Conservation (phyloP, 805 yeast genomes). For the Yarrowia sp. region DNA sequence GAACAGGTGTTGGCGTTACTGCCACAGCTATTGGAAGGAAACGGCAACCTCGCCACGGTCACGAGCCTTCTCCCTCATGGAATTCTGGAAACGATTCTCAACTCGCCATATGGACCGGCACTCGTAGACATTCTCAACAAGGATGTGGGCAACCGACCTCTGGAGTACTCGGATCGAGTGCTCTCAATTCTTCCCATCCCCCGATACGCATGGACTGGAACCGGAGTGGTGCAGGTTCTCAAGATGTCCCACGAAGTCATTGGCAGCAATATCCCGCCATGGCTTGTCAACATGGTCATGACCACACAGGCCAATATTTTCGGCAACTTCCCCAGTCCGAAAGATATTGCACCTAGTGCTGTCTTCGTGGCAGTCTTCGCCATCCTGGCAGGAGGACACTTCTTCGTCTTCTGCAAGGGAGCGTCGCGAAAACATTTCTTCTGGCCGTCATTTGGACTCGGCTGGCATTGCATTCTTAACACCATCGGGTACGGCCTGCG, state of each 20-base stretch:
- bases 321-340: conserved; percentile 56
- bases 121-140: conserved; percentile 3
- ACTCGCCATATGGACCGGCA: conserved; percentile 18
- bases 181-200: conserved; percentile 22
- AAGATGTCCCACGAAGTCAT: neutral
- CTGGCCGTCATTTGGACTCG: conserved; percentile 51
- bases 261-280: conserved; percentile 7
- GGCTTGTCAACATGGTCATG: conserved; percentile 9
- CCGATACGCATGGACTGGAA: conserved; percentile 5
- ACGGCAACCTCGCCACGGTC: conserved; percentile 4
- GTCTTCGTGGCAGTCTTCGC: conserved; percentile 53
- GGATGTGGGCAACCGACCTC: conserved; percentile 8
- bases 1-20: conserved; percentile 15
- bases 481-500: conserved; percentile 59
- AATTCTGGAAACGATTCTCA: conserved; percentile 2
- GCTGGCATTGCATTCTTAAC: conserved; percentile 51
- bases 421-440: conserved; percentile 47
- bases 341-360: conserved; percentile 59
- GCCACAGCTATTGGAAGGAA: conserved; percentile 6
- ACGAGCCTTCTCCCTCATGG: neutral
- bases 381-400: conserved; percentile 47
- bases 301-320: conserved; percentile 41
- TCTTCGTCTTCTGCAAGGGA: conserved; percentile 42
- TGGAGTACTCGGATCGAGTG: conserved; percentile 19
- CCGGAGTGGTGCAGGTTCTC: conserved; percentile 6